Conservation (phyloP, 2,329 filamentous ascomycete species). For the Hymenoscyphus salicellus region DNA sequence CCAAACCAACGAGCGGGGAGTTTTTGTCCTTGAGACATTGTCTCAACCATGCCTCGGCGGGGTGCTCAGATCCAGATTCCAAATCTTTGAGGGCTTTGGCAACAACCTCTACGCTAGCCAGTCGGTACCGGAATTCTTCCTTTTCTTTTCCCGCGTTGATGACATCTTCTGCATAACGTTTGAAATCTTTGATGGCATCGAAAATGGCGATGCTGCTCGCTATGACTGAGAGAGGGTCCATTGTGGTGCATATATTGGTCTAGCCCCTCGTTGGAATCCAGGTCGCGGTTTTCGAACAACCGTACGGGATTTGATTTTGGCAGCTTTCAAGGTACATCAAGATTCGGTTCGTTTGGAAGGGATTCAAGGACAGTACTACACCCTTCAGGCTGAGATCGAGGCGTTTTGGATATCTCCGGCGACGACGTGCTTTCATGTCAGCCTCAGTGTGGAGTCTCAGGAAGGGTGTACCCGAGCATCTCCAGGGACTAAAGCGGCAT, state of each 20-base stretch:
- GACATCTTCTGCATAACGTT: slow-evolving; percentile 16
- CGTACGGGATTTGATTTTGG: not conserved
- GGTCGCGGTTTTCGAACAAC: not conserved
- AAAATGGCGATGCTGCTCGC: slow-evolving; percentile 18
- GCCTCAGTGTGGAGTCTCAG: too few species aligned
- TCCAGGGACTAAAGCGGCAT: too few species aligned
- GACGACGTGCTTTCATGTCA: too few species aligned
- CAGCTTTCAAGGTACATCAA: too few species aligned
- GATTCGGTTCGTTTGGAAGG: too few species aligned
- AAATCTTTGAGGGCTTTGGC: slow-evolving; percentile 6
- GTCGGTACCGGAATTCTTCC: slow-evolving; percentile 14
- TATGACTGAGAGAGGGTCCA: slow-evolving; percentile 17
- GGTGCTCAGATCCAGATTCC: not conserved
- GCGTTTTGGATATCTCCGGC: too few species aligned
- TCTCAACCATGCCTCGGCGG: not conserved
- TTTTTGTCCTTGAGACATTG: not conserved
- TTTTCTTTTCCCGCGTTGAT: slow-evolving; percentile 18
- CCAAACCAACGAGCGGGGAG: not conserved
- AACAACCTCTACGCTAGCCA: slow-evolving; percentile 12
- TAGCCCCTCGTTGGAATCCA: not conserved
- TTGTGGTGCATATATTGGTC: not conserved
- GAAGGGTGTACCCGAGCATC: too few species aligned
- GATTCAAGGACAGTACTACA: too few species aligned
- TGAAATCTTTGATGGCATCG: slow-evolving; percentile 16
- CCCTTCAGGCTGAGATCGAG: too few species aligned